phyloP scores from a whole-genome alignment of 768 basidiomycete species.

The Lactarius indigo region DNA sequence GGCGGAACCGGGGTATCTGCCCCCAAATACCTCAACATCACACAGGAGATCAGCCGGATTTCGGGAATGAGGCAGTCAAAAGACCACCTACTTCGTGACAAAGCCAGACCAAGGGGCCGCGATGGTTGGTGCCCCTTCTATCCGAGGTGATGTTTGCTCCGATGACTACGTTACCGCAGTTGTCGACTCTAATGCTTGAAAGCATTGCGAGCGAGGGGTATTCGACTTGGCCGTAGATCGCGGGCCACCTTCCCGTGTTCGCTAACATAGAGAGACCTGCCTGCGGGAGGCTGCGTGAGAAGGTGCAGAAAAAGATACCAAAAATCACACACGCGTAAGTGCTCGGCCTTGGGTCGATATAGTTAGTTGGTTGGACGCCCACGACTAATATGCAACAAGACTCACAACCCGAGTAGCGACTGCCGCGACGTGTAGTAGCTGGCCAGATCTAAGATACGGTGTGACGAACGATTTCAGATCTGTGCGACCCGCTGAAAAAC shows the following conservation, averaged over 20 bases:
- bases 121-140: conserved; percentile 1
- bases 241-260: conserved; percentile 10
- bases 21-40: conserved; percentile 6
- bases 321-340: conserved; percentile 1
- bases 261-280: conserved; percentile 13
- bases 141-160: conserved; percentile 12
- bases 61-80: neutral
- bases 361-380: neutral
- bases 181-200: conserved; percentile 12
- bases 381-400: neutral
- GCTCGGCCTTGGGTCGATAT: neutral
- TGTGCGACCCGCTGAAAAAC: neutral
- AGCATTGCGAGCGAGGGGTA: conserved; percentile 10
- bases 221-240: conserved; percentile 10
- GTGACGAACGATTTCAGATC: conserved; percentile 13
- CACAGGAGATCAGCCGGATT: neutral
- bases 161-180: conserved; percentile 12
- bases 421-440: conserved; percentile 12
- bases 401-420: conserved; percentile 15
- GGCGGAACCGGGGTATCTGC: conserved; percentile 7
- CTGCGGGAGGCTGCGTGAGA: neutral
- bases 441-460: conserved; percentile 2
- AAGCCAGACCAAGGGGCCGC: conserved; percentile 15
- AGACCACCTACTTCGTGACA: conserved; percentile 12
- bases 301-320: neutral